These are phyloP conservation scores for Tremella fuciformis DNA, from an alignment of 768 basidiomycete genomes.

Conservation along the genomic window DNA sequence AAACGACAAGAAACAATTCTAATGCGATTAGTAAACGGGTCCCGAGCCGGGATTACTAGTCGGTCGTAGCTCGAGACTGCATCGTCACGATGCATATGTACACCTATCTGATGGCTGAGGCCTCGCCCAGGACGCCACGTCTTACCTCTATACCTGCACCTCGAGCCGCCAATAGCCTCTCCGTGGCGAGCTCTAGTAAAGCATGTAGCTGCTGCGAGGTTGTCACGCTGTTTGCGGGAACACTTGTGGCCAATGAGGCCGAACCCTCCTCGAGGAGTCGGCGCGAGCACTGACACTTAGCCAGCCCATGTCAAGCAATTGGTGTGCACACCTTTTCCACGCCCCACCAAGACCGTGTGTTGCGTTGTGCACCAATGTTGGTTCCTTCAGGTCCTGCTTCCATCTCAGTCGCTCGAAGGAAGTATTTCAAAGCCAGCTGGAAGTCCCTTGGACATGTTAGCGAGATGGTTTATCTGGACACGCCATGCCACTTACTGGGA, in stretches of 20 bases:
- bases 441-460: slow-evolving; percentile 37
- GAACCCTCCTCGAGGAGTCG: slow-evolving; percentile 16
- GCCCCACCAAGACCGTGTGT: slow-evolving; percentile 48
- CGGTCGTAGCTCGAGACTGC: too few relatives aligned
- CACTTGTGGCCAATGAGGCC: slow-evolving; percentile 9
- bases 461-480: neutral
- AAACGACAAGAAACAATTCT: too few relatives aligned
- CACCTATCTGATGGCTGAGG: neutral
- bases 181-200: slow-evolving; percentile 34
- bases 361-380: slow-evolving; percentile 8
- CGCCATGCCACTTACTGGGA: slow-evolving; percentile 32
- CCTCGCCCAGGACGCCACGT: slow-evolving; percentile 26
- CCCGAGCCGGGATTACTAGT: too few relatives aligned
- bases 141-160: slow-evolving; percentile 21
- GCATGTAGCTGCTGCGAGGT: slow-evolving; percentile 23
- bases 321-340: slow-evolving; percentile 12
- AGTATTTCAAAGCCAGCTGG: slow-evolving; percentile 41
- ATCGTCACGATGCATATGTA: neutral
- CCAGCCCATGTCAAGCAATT: slow-evolving; percentile 3
- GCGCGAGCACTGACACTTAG: slow-evolving; percentile 10
- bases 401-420: slow-evolving; percentile 47
- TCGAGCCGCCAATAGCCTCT: slow-evolving; percentile 29
- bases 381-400: slow-evolving; percentile 26
- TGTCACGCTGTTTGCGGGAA: slow-evolving; percentile 17
- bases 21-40: too few relatives aligned